Base-by-base conservation (phyloP, 257 asterid species). In the Ilex asprella region DNA sequence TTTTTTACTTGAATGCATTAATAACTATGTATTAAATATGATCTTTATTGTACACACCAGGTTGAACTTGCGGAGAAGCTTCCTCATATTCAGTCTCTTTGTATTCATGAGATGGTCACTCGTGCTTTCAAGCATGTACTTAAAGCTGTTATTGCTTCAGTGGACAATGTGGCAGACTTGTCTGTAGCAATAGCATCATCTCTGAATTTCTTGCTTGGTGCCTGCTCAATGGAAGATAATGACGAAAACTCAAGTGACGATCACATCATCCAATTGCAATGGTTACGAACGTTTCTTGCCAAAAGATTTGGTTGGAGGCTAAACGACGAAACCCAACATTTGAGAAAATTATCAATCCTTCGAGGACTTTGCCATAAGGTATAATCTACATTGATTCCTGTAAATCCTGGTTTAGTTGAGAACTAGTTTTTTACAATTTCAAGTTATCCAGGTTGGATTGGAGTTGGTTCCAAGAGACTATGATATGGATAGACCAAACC, bases 341-440 rank as follows among this genome's bases (percentile, higher is more conserved):
- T 87, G 82, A 79, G 96, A 74, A 85, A 87, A 81, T 67, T 86
- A 56, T 75, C 99, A 32, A 75, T 93, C 77, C 95, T 93, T 70
- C 90, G 95, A 61, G 99, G 96, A 67, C 92, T 93, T 66, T 93
- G 97, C 67, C 96, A 86, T 31, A 93, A 93, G 99, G 99, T 93
- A 72, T 68, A 59, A 41, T 31, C 65, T 65, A 55, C 68, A 29
- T 59, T 70, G 21, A 50, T 59, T 59, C 62, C 65, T 74, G 67
- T 30, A 59, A 39, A 49, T 61, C 35, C 63, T 70, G 58, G 31
- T 57, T 63, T 66, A 39, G 56, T 55, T 59, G 54, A 71, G 56
- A 72, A 75, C 60, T 31, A 55, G 69, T 71, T 70, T 69, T 39
- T 75, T 62, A 7, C 57, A 15, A 6, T 16, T 3, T 16, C 4